phyloP scores from a whole-genome alignment of 352 stramenopile genomes.

The Plasmopara halstedii region DNA sequence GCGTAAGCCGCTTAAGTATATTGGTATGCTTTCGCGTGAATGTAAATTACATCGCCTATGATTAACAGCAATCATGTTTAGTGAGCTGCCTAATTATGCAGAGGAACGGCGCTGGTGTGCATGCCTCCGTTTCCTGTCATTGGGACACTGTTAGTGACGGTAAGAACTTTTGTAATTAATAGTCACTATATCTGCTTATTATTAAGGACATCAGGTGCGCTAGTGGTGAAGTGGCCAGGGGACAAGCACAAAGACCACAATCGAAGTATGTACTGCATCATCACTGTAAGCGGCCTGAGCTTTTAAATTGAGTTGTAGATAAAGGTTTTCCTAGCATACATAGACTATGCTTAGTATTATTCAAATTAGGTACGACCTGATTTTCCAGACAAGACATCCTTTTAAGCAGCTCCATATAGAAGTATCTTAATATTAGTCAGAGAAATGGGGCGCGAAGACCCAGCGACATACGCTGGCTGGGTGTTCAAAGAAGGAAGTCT shows the following conservation, averaged over 20 bases:
- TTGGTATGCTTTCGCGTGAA: slow-evolving; percentile 30
- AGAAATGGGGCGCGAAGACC: slow-evolving; percentile 27
- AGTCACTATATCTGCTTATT: too few relatives aligned
- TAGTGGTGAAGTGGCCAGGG: slow-evolving; percentile 84
- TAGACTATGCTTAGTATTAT: too few relatives aligned
- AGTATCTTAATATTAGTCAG: slow-evolving; percentile 9
- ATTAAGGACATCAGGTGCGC: slow-evolving; percentile 43
- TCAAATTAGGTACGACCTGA: slow-evolving; percentile 18
- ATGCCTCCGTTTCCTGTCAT: slow-evolving; percentile 83
- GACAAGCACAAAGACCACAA: slow-evolving; percentile 89
- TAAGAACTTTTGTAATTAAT: slow-evolving; percentile 7
- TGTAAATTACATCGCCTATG: neutral
- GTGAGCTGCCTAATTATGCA: slow-evolving; percentile 91
- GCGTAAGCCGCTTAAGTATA: slow-evolving; percentile 91
- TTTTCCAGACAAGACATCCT: slow-evolving; percentile 13
- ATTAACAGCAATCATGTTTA: slow-evolving; percentile 8
- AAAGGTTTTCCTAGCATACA: too few relatives aligned
- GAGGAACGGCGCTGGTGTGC: slow-evolving; percentile 89
- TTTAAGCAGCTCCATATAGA: slow-evolving; percentile 5
- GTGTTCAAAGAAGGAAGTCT: slow-evolving; percentile 75
- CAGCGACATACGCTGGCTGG: slow-evolving; percentile 68
- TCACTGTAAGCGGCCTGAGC: slow-evolving; percentile 78
- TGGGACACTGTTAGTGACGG: slow-evolving; percentile 90
- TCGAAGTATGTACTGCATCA: slow-evolving; percentile 84
- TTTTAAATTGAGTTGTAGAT: slow-evolving; percentile 42